Evolutionary conservation across 495 filamentous ascomycete species (phyloP), one percentile per base, ranked within the genome.

Genomic region (Penicillium crystallinum): DNA sequence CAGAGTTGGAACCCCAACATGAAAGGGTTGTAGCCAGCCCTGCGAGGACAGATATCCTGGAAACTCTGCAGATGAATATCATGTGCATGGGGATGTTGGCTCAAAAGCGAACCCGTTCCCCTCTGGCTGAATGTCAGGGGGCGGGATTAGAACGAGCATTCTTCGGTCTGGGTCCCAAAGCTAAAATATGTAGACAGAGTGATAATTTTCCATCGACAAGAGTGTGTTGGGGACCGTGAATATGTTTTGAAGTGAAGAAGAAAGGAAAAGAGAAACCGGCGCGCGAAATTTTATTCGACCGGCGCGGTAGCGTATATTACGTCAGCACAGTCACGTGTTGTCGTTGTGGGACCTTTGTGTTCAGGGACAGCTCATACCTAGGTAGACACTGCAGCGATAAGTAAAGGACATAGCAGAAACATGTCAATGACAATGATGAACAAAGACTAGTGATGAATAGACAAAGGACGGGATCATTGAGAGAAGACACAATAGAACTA

Each of bases 71-170:
- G 23, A 23, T 21, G 30, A 33, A 34, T 7, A 36, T 39, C 42
- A 27, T 38, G 36, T 39, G 7, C 30, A 38, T 45, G 51, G 42
- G 53, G 31, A 50, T 75, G 70, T 77, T 53, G 65, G 71, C 74
- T 76, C 71, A 69, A 75, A 70, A 77, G 74, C 74, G 74, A 77
- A 77, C 74, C 74, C 68, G 62, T 61, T 61, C 54, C 63, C 65
- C 70, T 63, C 69, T 59, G 50, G 38, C 17, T 47, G 36, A 30
- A 52, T 46, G 66, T 59, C 63, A 71, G 63, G 62, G 55, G 66
- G 63, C 66, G 64, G 72, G 74, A 77, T 77, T 77, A 73, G 69
- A 71, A 77, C 68, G 70, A 75, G 72, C 74, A 67, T 57, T 34
- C 46, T 52, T 76, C 62, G 44, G 39, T 77, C 74, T 77, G 58